Conservation (phyloP, 768 basidiomycete species). For the Suillus spraguei region DNA sequence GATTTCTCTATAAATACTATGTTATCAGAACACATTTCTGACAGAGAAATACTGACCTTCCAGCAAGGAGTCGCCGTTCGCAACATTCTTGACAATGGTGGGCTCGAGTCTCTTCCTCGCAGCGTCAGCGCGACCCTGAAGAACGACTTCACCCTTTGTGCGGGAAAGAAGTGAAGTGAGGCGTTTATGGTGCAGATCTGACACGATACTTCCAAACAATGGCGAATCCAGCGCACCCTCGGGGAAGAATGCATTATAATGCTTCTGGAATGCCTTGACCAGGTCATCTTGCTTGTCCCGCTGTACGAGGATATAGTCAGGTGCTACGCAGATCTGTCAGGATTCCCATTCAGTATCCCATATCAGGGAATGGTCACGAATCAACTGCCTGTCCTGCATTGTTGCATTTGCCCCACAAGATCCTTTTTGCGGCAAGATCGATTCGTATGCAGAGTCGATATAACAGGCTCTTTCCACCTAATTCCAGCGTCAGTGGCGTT, state of each 20-base stretch:
- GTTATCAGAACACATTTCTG: neutral
- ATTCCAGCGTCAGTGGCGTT: constrained; percentile 37
- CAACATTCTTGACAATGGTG: constrained; percentile 59
- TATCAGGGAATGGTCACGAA: neutral
- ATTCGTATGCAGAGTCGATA: constrained; percentile 48
- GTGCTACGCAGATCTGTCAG: constrained; percentile 41
- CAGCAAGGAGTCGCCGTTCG: constrained; percentile 57
- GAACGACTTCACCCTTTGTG: constrained; percentile 58
- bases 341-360: neutral
- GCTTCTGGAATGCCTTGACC: constrained; percentile 44
- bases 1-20: constrained; percentile 51
- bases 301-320: constrained; percentile 49
- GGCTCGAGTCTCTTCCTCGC: constrained; percentile 53
- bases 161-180: constrained; percentile 50
- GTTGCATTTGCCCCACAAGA: constrained; percentile 65
- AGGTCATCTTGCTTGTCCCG: constrained; percentile 48
- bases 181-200: constrained; percentile 54
- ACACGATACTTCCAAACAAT: constrained; percentile 54
- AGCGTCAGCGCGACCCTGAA: constrained; percentile 39
- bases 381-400: constrained; percentile 63
- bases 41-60: constrained; percentile 44
- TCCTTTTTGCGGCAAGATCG: constrained; percentile 58
- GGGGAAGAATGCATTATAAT: constrained; percentile 54
- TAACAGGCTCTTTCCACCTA: constrained; percentile 46
- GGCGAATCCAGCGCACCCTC: constrained; percentile 47